Conservation (phyloP, 2,329 filamentous ascomycete genomes). For the Aspergillus vadensis region DNA sequence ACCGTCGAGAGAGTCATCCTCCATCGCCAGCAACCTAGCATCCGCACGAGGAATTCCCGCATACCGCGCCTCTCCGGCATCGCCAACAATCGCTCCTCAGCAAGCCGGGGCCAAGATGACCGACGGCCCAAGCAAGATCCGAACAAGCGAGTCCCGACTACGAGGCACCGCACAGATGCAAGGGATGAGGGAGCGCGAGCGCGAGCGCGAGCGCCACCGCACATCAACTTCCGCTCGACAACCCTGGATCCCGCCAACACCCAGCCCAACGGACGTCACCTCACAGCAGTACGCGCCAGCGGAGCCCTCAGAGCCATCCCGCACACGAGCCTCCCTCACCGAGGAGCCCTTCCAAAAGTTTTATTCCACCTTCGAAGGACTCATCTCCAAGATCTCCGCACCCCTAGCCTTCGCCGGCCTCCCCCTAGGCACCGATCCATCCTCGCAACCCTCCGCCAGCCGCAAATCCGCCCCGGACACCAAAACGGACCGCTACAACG, state of each 20-base stretch:
- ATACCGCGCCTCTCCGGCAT: slow-evolving; percentile 65
- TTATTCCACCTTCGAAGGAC: slow-evolving; percentile 85
- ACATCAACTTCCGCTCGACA: slow-evolving; percentile 29
- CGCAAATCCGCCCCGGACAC: slow-evolving; percentile 40
- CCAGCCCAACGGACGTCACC: slow-evolving; percentile 37
- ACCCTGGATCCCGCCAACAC: slow-evolving; percentile 37
- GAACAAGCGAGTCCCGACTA: slow-evolving; percentile 33
- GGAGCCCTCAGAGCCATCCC: slow-evolving; percentile 31
- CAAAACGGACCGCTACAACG: slow-evolving; percentile 43
- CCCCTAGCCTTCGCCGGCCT: slow-evolving; percentile 91
- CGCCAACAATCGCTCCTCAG: slow-evolving; percentile 72
- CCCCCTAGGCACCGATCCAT: slow-evolving; percentile 63
- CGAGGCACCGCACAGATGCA: slow-evolving; percentile 22
- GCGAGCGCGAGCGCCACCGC: slow-evolving; percentile 22
- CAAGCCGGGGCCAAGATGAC: slow-evolving; percentile 72
- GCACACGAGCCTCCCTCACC: slow-evolving; percentile 26
- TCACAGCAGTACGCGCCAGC: slow-evolving; percentile 36
- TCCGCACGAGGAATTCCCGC: slow-evolving; percentile 76
- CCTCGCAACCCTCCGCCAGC: slow-evolving; percentile 26
- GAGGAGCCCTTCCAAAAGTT: slow-evolving; percentile 88
- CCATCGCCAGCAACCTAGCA: slow-evolving; percentile 85
- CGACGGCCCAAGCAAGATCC: slow-evolving; percentile 50
- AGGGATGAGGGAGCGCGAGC: slow-evolving; percentile 21
- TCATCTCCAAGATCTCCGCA: slow-evolving; percentile 86
- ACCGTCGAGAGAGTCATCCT: slow-evolving; percentile 71